These are phyloP conservation scores for Hypoxylon sp. DNA, from an alignment of 2,329 filamentous ascomycete genomes.

Conservation along the genomic window DNA sequence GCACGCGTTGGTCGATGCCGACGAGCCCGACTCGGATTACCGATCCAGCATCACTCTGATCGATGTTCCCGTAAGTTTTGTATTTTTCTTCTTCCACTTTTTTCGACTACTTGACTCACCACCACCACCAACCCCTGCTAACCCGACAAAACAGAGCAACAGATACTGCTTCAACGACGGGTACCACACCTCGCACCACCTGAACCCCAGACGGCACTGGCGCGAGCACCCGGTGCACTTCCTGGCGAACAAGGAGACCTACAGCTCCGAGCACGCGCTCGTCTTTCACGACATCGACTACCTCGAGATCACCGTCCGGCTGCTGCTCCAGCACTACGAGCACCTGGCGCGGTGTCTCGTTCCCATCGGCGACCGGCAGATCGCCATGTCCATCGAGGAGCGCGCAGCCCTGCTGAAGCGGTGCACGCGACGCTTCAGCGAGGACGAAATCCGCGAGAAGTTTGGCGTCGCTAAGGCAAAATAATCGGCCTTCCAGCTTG, in stretches of 20 bases:
- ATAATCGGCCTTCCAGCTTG: too few relatives aligned
- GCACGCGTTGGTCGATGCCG: constrained; percentile 80
- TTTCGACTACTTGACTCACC: constrained; percentile 2
- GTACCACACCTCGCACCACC: constrained; percentile 82
- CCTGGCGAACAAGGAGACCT: constrained; percentile 72
- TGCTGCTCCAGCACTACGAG: constrained; percentile 76
- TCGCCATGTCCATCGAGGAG: constrained; percentile 70
- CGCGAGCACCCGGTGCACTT: constrained; percentile 80
- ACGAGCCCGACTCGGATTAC: constrained; percentile 79
- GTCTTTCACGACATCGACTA: constrained; percentile 87
- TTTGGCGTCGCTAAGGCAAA: constrained; percentile 50
- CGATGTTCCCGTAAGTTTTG: constrained; percentile 73
- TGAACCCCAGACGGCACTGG: constrained; percentile 83
- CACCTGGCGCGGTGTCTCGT: constrained; percentile 75
- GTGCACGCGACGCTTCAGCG: constrained; percentile 71
- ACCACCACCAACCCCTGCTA: background rate
- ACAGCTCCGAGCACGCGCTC: constrained; percentile 72
- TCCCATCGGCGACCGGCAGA: constrained; percentile 73
- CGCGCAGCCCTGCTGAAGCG: constrained; percentile 68
- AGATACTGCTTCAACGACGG: constrained; percentile 85
- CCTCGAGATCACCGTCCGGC: constrained; percentile 74
- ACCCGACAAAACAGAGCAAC: constrained; percentile 66
- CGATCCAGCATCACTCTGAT: constrained; percentile 81
- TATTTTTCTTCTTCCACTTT: background rate
- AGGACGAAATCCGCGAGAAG: constrained; percentile 69